These are phyloP conservation scores for Jimgerdemannia lactiflua DNA, from an alignment of 192 early-diverging fungal genomes.

Conservation along the genomic window DNA sequence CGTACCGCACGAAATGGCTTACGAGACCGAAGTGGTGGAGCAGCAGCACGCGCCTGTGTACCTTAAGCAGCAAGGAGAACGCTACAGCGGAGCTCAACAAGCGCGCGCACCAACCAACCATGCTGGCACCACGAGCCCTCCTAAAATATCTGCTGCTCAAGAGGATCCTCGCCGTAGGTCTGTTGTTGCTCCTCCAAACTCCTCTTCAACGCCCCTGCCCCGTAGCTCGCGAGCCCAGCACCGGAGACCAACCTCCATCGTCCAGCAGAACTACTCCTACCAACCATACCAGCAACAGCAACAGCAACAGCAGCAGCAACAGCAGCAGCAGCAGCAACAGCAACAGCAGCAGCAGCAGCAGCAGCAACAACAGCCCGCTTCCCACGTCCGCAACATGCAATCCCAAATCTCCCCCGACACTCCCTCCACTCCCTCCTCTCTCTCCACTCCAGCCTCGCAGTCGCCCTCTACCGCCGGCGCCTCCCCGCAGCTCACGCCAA, in stretches of 20 bases:
- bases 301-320: background rate
- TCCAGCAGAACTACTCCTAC: background rate
- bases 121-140: background rate
- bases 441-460: background rate
- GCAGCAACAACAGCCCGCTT: background rate
- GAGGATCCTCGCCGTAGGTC: background rate
- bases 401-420: background rate
- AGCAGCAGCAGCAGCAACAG: slow-evolving; percentile 3
- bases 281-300: slow-evolving; percentile 1
- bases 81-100: background rate
- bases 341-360: slow-evolving; percentile 4
- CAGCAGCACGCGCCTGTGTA: background rate
- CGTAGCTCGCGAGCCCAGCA: background rate
- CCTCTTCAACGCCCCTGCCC: background rate
- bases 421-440: background rate
- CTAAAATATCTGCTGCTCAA: background rate
- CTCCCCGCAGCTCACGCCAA: slow-evolving; percentile 4
- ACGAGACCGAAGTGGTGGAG: background rate
- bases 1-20: background rate
- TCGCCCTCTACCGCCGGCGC: background rate
- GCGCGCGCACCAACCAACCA: background rate
- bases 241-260: background rate
- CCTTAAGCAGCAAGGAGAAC: background rate
- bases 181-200: background rate
- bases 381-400: background rate